Evolutionary conservation across 2,329 filamentous ascomycete species (phyloP), one percentile per base, ranked within the genome.

Genomic region (Phyllosticta citrichinensis): DNA sequence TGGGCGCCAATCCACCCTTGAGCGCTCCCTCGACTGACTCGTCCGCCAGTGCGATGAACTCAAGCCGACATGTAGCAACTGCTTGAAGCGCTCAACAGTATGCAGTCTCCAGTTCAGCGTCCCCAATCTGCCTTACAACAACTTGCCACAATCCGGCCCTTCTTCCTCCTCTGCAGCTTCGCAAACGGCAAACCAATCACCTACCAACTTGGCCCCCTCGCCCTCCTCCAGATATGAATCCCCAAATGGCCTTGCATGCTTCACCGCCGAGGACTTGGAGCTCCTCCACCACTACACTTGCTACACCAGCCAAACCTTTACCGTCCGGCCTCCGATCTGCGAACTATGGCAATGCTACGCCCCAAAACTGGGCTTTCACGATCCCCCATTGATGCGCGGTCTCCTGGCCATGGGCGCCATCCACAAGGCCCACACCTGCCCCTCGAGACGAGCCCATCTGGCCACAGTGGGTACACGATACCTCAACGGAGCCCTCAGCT

Each of bases 381-480:
- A 75, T 63, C 70, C 75, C 3, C 79, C 76, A 53, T 68, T 79
- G n/a, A 68, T 80, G 12, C 73, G 78, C 61, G 73, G 71, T 30
- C 67, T 78, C 11, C 68, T 79, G 4, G 76, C 77, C 5, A 65
- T 79, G 10, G 71, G 76, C 5, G 76, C 77, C 8, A 67, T 79
- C 20, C 77, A 80, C 59, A 64, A 77, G 14, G 74, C 73, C 20
- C 72, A 73, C 55, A 52, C 40, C 12, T 61, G 54, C 20, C 25
- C 52, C 25, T 53, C 52, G 12, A 47, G 40, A 47, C 14, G 40
- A 47, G 40, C 40, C 40, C 40, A 47, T 47, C 40, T 47, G 40
- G 40, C 40, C 40, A 47, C 14, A 1, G 40, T 47, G 40, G 40
- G 40, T 2, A 47, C 55, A 20, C 59, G 14, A 1, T 61, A 61